Conservation (phyloP, 768 basidiomycete species). For the Hebeloma cylindrosporum region DNA sequence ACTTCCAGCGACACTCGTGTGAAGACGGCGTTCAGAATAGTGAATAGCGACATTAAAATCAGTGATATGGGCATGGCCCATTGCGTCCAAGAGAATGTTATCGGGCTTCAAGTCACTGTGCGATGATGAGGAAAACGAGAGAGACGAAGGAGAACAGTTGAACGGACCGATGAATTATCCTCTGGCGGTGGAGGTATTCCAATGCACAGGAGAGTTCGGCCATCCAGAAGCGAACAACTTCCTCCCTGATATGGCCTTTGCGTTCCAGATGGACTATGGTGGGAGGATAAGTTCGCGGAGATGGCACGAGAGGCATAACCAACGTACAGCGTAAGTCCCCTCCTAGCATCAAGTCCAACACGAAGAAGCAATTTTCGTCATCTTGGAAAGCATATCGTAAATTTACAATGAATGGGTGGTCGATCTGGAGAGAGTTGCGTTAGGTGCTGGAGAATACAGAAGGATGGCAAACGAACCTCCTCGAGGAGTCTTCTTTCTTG, state of each 20-base stretch:
- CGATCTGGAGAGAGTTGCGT: constrained; percentile 51
- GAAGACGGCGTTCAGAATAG: constrained; percentile 83
- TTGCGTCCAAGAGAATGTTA: constrained; percentile 91
- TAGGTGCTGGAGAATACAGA: constrained; percentile 3
- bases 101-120: constrained; percentile 93
- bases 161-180: constrained; percentile 90
- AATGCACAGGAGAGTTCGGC: constrained; percentile 85
- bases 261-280: constrained; percentile 80
- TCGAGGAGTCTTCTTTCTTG: constrained; percentile 92
- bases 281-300: constrained; percentile 1
- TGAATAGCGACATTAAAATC: constrained; percentile 99
- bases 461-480: constrained; percentile 55
- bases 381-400: constrained; percentile 96
- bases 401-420: constrained; percentile 88
- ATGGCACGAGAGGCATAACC: constrained; percentile 6
- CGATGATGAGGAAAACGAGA: constrained; percentile 14
- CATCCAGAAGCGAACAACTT: constrained; percentile 81
- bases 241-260: constrained; percentile 62
- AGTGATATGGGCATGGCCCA: constrained; percentile 94
- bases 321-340: constrained; percentile 88
- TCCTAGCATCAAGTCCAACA: constrained; percentile 94
- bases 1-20: constrained; percentile 94
- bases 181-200: constrained; percentile 86
- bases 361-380: constrained; percentile 97
- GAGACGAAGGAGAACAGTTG: neutral